Percentiles rank a stretch among this genome's conserved stretches.
phyloP scores from a whole-genome alignment of 2,329 filamentous ascomycete genomes.

The Alternaria sp. region DNA sequence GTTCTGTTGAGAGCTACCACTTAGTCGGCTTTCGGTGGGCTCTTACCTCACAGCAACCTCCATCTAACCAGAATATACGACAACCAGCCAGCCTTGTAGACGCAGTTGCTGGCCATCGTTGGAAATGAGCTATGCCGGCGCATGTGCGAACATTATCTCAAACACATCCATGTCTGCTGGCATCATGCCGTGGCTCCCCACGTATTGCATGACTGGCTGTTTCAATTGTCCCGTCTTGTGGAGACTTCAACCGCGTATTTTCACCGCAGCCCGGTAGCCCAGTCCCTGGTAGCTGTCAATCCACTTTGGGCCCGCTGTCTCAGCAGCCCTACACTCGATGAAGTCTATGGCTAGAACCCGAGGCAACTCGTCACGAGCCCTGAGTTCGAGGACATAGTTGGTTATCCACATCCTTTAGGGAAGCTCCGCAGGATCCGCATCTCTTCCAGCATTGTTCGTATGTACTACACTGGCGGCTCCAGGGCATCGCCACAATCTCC shows the following conservation, averaged over 20 bases:
- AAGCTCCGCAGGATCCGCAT: too few species aligned
- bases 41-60: not conserved
- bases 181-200: slow-evolving; percentile 13
- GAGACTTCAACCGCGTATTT: slow-evolving; percentile 3
- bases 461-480: slow-evolving; percentile 16
- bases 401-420: not conserved
- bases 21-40: not conserved
- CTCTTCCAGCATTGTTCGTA: slow-evolving; percentile 1
- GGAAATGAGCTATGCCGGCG: not conserved
- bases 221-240: slow-evolving; percentile 4
- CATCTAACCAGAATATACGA: not conserved
- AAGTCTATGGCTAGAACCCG: not conserved
- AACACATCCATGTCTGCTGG: slow-evolving; percentile 5
- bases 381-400: not conserved
- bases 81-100: not conserved
- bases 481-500: slow-evolving; percentile 21
- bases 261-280: slow-evolving; percentile 13
- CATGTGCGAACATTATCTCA: slow-evolving; percentile 1
- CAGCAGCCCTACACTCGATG: slow-evolving; percentile 3
- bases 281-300: slow-evolving; percentile 19
- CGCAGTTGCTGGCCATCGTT: not conserved
- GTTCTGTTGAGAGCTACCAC: not conserved
- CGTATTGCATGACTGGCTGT: slow-evolving; percentile 8
- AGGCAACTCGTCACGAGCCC: slow-evolving; percentile 6
- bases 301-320: slow-evolving; percentile 13